Evolutionary conservation across 805 yeast genomes (phyloP).

Genomic region (Cephaloascus fragrans): DNA sequence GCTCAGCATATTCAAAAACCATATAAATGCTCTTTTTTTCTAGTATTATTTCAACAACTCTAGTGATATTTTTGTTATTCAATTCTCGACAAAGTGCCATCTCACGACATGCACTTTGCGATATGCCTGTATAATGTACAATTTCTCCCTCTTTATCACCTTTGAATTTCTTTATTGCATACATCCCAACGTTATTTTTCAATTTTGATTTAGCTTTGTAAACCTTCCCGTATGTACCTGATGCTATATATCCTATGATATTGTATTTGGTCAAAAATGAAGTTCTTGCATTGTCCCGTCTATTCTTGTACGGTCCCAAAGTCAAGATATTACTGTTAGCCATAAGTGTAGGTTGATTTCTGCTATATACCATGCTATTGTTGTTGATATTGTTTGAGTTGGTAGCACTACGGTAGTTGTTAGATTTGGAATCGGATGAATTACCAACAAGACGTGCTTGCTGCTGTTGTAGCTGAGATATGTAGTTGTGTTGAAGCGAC

Average conservation of each 20-base stretch:
- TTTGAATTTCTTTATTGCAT: constrained; percentile 92
- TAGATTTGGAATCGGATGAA: too few relatives aligned
- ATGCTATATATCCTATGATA: constrained; percentile 91
- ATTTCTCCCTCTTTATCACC: constrained; percentile 88
- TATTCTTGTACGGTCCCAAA: constrained; percentile 46
- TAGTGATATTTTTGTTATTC: constrained; percentile 68
- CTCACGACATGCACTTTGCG: constrained; percentile 93
- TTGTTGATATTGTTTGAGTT: background rate
- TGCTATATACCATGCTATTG: background rate
- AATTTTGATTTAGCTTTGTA: constrained; percentile 64
- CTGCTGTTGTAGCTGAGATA: background rate
- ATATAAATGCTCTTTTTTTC: constrained; percentile 87
- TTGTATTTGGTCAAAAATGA: constrained; percentile 81
- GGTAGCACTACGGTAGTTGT: background rate
- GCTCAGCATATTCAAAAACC: constrained; percentile 95
- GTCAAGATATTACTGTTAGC: constrained; percentile 47
- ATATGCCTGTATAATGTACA: constrained; percentile 85
- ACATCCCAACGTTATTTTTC: constrained; percentile 24
- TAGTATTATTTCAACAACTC: constrained; percentile 70
- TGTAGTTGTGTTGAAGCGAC: background rate
- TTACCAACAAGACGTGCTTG: background rate
- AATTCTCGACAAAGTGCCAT: constrained; percentile 92
- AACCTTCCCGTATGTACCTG: constrained; percentile 95
- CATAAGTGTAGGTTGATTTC: constrained; percentile 21
- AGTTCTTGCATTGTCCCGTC: constrained; percentile 57